These are phyloP conservation scores for Salix dunnii DNA, from an alignment of 345 rosid genomes.

Conservation along the genomic window DNA sequence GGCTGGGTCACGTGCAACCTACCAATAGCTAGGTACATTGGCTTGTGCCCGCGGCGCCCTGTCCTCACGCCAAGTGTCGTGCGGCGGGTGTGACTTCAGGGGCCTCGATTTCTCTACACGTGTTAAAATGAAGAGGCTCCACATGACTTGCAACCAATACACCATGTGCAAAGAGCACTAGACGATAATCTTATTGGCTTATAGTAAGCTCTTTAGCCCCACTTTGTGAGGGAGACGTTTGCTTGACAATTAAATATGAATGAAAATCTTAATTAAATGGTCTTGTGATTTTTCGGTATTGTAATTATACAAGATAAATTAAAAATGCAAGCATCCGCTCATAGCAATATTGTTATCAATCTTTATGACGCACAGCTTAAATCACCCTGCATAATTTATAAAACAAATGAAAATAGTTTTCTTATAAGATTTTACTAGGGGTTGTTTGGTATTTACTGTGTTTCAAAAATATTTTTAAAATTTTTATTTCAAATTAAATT, in stretches of 20 bases:
- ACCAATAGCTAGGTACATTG: neutral
- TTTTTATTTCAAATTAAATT: no score
- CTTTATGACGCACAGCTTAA: no score
- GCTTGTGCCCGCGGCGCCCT: conserved; percentile 37
- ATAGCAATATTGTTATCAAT: no score
- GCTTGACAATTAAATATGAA: no score
- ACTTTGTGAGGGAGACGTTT: neutral
- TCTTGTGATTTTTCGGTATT: neutral
- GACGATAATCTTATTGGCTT: conserved; percentile 22
- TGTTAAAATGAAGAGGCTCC: conserved; percentile 7
- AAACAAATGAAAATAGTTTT: no score
- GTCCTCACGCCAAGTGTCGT: conserved; percentile 32
- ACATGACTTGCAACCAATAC: conserved; percentile 29
- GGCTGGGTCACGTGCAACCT: conserved; percentile 31
- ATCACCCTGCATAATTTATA: no score
- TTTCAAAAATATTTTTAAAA: no score
- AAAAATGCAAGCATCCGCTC: no score
- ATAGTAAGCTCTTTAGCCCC: neutral
- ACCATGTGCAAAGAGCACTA: conserved; percentile 30
- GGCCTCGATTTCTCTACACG: neutral
- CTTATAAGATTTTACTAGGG: no score
- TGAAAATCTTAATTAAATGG: no score
- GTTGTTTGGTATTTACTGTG: no score
- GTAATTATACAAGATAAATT: no score
- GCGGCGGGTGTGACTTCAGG: conserved; percentile 1